Base-by-base conservation (phyloP, 352 stramenopile genomes). In the Phytophthora fragariae region DNA sequence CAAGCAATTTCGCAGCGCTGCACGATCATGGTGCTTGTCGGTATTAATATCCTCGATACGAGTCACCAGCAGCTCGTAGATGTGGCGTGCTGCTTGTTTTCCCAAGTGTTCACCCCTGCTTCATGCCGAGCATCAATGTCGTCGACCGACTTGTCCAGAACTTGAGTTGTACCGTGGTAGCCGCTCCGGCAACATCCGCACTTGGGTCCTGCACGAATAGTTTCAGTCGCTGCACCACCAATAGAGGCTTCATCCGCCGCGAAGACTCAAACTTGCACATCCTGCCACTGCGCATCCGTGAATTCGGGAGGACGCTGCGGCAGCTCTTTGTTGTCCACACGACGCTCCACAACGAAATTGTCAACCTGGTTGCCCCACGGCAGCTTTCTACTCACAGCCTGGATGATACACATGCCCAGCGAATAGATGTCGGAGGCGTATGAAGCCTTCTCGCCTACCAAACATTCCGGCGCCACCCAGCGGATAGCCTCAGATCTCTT, bases 341-440 rank as follows among this genome's bases (percentile, higher is more conserved):
- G 35, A 14, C 53, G 24, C 21, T 37, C 11, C 49, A 67, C 61
- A 4, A 67, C 61, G 8, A 37, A 4, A 5, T 67, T 52, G 33
- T 60, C 15, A 35, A 60, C 8, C 14, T 12, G 35, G 35, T 41
- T 41, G 10, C 49, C 61, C 61, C n/a, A 67, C 7, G 61, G 49
- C 8, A 67, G 1, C 29, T 60, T 59, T 1, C 33, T 31, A 52
- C 33, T 54, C 35, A 69, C 62, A 12, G 64, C 55, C 50, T 71
- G 64, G 24, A 63, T 17, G 19, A 68, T 65, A n/a, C 62, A 44
- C 41, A 62, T 69, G 6, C 62, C 62, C 6, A 69, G 47, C 1
- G 62, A 69, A 14, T 57, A 41, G 35, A 41, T 41, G 9, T 41
- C 35, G 1, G 35, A 10, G 14, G 35, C 35, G 35, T 62, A 57